phyloP scores from a whole-genome alignment of 1,139 yeast species.

The Magnusiomyces tetraspermus region DNA sequence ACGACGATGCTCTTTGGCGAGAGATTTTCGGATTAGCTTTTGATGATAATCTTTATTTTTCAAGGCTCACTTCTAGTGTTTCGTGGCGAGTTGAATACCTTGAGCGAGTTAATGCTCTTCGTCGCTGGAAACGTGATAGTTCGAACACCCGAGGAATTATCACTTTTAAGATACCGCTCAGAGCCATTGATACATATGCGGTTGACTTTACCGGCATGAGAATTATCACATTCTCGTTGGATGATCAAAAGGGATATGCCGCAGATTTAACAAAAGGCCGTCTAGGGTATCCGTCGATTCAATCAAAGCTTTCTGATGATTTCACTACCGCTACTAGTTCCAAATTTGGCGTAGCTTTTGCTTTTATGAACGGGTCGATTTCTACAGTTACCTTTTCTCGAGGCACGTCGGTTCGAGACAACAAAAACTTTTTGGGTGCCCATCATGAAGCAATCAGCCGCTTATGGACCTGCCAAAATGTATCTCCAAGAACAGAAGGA shows the following conservation, averaged over 20 bases:
- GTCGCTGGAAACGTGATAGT: constrained; percentile 26
- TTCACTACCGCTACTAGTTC: constrained; percentile 14
- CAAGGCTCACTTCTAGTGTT: constrained; percentile 24
- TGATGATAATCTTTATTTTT: constrained; percentile 20
- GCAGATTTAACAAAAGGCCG: constrained; percentile 31
- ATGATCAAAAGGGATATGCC: constrained; percentile 25
- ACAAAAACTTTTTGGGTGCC: constrained; percentile 20
- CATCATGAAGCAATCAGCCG: constrained; percentile 24
- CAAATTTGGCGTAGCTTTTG: constrained; percentile 29
- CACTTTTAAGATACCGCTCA: constrained; percentile 25
- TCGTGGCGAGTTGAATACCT: constrained; percentile 30
- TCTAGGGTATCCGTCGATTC: constrained; percentile 25
- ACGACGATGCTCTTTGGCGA: constrained; percentile 31
- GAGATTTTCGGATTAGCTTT: constrained; percentile 22
- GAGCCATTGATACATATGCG: constrained; percentile 22
- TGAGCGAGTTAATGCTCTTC: constrained; percentile 23
- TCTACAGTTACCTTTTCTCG: constrained; percentile 24
- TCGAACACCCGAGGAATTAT: constrained; percentile 8
- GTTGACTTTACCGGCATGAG: constrained; percentile 26
- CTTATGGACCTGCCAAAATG: constrained; percentile 28
- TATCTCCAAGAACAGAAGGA: constrained; percentile 18
- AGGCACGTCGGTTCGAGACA: constrained; percentile 27
- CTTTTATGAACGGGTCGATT: constrained; percentile 26
- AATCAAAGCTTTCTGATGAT: constrained; percentile 17
- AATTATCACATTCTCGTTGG: constrained; percentile 23